Evolutionary conservation across 2,329 filamentous ascomycete species (phyloP), one percentile per base, ranked within the genome.

Genomic region (Pseudogymnoascus sp.): DNA sequence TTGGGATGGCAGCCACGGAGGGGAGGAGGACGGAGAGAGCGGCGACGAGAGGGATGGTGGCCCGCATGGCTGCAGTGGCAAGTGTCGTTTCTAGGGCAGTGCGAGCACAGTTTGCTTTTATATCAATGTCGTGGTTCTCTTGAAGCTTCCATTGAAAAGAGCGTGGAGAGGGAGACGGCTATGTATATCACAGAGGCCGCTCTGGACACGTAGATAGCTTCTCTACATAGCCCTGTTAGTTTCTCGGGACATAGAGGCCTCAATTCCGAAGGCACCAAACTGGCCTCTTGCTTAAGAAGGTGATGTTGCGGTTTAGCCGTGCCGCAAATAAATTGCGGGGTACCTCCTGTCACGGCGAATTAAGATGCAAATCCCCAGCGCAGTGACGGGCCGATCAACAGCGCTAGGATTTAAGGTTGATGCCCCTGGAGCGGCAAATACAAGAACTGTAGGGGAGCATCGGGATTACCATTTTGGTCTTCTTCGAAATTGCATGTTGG

Each of bases 181-280:
- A 18, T 33, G 18, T 55, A 55, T 55, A 55, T 1, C 18, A 18
- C 48, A 18, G 8, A 12, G 12, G 48, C 29, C 48, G 9, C 27
- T 55, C 48, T 55, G 48, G 48, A 27, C 48, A 55, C 48, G 48
- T 52, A 52, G 27, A 55, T 55, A 55, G 29, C n/a, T 12, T 33
- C 48, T 13, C 5, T 33, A 55, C 48, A 33, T 55, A 1, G 29
- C 48, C 48, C 8, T 18, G 33, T 55, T 55, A 33, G 48, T 33
- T n/a, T 33, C 2, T 3, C 48, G 48, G 48, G 48, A 55, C 48
- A 12, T 55, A 55, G n/a, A 18, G 4, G 4, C 18, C n/a, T 29
- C 27, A 18, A 18, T 33, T 33, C 48, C 48, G 48, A 33, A 18
- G 9, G 2, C 4, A 55, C 33, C 29, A 31, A 55, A 55, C 27